Evolutionary conservation across 768 basidiomycete species (phyloP), one percentile per base, ranked within the genome.

Genomic region (Coprinopsis marcescibilis): DNA sequence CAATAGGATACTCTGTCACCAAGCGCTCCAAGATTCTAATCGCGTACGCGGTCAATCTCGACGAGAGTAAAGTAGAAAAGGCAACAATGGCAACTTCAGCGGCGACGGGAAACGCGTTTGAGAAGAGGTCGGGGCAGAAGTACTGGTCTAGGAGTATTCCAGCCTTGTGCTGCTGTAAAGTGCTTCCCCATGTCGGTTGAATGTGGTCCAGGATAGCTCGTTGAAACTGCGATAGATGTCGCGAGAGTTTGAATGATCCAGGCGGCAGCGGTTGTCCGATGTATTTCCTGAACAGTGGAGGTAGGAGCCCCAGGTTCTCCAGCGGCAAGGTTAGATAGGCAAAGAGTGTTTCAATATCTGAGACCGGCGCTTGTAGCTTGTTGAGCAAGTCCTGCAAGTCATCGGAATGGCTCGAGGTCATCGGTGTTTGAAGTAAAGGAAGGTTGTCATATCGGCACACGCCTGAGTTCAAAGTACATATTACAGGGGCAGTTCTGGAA

Each of bases 111-210:
- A 69, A 69, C 1, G 80, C 65, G 53, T 73, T 79, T 12, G 67
- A 72, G 57, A 82, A 78, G 17, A 65, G 56, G 55, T 81, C 76
- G 4, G 89, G 89, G 56, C 78, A 81, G 57, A 93, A 91, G 61
- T 82, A 90, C 50, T 83, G 80, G 32, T 81, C 73, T 1, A 80
- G 54, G 14, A 90, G 61, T 2, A 60, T 43, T 11, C 62, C 62
- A 10, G 68, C 64, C 19, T 72, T 60, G 27, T 77, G 63, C 48
- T 82, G 73, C n/a, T 64, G 60, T 32, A 93, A 67, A 3, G 60
- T 48, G 1, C 66, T 55, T 30, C 78, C 75, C 89, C 90, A 95
- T 26, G 77, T 75, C 1, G 88, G 87, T 3, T 80, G 59, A 41
- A 89, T 68, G 50, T 80, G 70, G 51, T 76, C 75, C 21, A 94